phyloP scores from a whole-genome alignment of 495 filamentous ascomycete species.

The Podospora sp. region DNA sequence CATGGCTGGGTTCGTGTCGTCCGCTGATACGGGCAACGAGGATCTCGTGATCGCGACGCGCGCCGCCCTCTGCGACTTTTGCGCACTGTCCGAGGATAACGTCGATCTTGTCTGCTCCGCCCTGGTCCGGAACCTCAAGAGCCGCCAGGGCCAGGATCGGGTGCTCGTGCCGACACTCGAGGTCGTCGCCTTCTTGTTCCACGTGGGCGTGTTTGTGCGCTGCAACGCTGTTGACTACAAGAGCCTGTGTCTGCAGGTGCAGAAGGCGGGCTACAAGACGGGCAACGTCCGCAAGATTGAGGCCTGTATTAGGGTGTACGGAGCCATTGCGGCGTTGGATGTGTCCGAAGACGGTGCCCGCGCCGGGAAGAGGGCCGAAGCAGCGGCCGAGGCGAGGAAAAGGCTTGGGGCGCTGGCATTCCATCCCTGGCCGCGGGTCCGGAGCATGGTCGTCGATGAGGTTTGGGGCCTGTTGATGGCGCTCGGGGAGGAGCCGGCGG shows the following conservation, averaged over 20 bases:
- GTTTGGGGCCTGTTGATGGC: conserved; percentile 42
- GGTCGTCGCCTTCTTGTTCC: conserved; percentile 72
- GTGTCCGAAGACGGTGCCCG: conserved; percentile 8
- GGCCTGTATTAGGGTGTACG: conserved; percentile 77
- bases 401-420: conserved; percentile 49
- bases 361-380: conserved; percentile 23
- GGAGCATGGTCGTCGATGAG: conserved; percentile 50
- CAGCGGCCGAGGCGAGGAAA: conserved; percentile 39
- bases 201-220: conserved; percentile 49
- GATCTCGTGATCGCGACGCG: conserved; percentile 74
- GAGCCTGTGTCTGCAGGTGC: conserved; percentile 65
- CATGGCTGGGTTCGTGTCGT: conserved; percentile 76
- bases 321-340: conserved; percentile 54
- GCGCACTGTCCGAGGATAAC: conserved; percentile 37
- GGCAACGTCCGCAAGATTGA: conserved; percentile 75
- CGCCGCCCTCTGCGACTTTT: conserved; percentile 63
- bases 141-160: conserved; percentile 59
- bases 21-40: conserved; percentile 82
- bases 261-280: conserved; percentile 81
- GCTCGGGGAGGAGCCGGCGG: conserved; percentile 19
- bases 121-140: conserved; percentile 42
- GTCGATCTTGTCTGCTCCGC: conserved; percentile 37
- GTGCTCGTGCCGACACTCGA: conserved; percentile 76
- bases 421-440: conserved; percentile 52
- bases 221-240: conserved; percentile 39